phyloP scores from a whole-genome alignment of 1,139 yeast species.

The Zygotorulaspora mrakii region DNA sequence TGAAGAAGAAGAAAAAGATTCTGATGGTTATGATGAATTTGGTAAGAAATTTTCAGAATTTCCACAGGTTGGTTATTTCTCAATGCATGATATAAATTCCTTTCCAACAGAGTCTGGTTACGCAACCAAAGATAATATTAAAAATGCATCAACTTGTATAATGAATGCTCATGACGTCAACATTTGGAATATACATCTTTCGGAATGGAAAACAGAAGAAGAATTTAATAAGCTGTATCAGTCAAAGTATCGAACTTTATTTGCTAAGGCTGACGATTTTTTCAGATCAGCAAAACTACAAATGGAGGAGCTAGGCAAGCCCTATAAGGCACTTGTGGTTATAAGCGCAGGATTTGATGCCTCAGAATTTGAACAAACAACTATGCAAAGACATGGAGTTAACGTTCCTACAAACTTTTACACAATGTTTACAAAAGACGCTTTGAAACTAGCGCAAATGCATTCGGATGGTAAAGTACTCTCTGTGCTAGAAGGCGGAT shows the following conservation, averaged over 20 bases:
- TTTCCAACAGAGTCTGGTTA: conserved; percentile 80
- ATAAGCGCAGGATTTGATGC: conserved; percentile 90
- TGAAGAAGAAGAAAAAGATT: conserved; percentile 37
- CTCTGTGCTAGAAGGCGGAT: conserved; percentile 82
- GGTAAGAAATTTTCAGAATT: conserved; percentile 51
- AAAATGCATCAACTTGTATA: conserved; percentile 75
- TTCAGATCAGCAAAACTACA: conserved; percentile 49
- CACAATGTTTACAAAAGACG: conserved; percentile 68
- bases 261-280: conserved; percentile 67
- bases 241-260: conserved; percentile 56
- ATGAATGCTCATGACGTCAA: conserved; percentile 72
- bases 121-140: conserved; percentile 67
- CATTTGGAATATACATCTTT: conserved; percentile 82
- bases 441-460: conserved; percentile 58
- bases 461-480: conserved; percentile 61
- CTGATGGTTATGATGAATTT: conserved; percentile 45
- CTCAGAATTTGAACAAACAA: conserved; percentile 73
- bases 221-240: conserved; percentile 67
- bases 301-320: conserved; percentile 41
- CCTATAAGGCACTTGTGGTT: conserved; percentile 66
- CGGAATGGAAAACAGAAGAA: conserved; percentile 55
- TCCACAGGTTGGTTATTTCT: conserved; percentile 77
- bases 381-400: conserved; percentile 83
- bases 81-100: conserved; percentile 80
- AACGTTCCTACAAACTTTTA: conserved; percentile 82